Evolutionary conservation across 176 grass and related monocot genomes (phyloP).

Genomic region (Oryza glaberrima): DNA sequence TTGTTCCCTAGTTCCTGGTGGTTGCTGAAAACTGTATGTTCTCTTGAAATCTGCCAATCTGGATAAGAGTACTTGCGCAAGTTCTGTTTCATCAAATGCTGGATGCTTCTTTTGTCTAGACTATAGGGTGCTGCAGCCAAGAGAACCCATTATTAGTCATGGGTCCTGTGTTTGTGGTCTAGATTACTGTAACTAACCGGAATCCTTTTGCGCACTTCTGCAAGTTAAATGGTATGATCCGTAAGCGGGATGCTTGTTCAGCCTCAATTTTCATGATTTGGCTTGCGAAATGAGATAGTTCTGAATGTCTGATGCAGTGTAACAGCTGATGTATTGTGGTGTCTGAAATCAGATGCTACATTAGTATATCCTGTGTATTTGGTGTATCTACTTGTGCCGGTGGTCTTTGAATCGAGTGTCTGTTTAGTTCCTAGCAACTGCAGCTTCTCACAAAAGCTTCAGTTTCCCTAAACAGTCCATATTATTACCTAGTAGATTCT

Average conservation of each 20-base stretch:
- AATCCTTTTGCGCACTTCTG: conserved; percentile 16
- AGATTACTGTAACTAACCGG: conserved; percentile 11
- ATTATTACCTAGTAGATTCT: too few relatives aligned
- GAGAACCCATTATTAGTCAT: not conserved
- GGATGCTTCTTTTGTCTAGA: conserved; percentile 18
- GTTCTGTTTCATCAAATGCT: conserved; percentile 38
- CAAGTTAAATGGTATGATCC: conserved; percentile 16
- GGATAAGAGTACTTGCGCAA: conserved; percentile 3
- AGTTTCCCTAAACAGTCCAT: too few relatives aligned
- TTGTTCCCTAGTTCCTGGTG: conserved; percentile 23
- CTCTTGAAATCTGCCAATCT: conserved; percentile 18
- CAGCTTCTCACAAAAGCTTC: too few relatives aligned
- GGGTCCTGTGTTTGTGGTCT: not conserved
- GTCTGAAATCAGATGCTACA: not conserved
- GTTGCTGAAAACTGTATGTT: conserved; percentile 21
- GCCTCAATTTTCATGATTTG: not conserved
- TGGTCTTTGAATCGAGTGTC: not conserved
- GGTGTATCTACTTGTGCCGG: not conserved
- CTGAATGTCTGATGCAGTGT: not conserved
- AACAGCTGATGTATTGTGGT: not conserved
- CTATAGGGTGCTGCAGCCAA: not conserved
- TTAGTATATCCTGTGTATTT: not conserved
- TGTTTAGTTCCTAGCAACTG: too few relatives aligned
- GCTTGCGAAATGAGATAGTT: not conserved
- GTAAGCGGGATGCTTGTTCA: conserved; percentile 6